phyloP scores from a whole-genome alignment of 257 asterid species.

The Gardenia jasminoides region DNA sequence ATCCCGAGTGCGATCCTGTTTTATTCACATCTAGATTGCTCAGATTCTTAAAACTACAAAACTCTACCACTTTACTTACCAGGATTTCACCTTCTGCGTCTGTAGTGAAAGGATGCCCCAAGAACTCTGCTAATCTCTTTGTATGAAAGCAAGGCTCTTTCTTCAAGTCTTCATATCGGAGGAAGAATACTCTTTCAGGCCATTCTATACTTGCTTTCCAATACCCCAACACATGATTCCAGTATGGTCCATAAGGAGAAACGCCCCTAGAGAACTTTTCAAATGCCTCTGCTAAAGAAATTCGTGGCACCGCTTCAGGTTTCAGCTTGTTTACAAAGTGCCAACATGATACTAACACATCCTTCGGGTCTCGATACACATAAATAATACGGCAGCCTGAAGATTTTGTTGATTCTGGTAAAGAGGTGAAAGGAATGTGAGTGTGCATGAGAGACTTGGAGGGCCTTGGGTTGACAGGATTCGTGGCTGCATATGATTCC shows the following conservation, averaged over 20 bases:
- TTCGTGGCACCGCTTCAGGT: constrained; percentile 14
- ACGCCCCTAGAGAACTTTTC: constrained; percentile 35
- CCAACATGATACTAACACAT: constrained; percentile 48
- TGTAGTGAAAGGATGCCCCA: constrained; percentile 17
- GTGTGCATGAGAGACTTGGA: constrained; percentile 18
- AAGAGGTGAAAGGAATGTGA: constrained; percentile 21
- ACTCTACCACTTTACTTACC: constrained; percentile 15
- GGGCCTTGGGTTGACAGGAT: constrained; percentile 25
- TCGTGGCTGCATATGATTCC: constrained; percentile 21
- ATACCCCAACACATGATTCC: constrained; percentile 51
- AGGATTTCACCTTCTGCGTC: constrained; percentile 18
- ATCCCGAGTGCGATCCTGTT: constrained; percentile 17
- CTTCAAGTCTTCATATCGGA: constrained; percentile 30
- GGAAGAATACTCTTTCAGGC: constrained; percentile 15
- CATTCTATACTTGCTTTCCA: constrained; percentile 30
- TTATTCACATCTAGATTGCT: constrained; percentile 30
- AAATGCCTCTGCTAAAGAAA: constrained; percentile 35
- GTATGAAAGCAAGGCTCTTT: constrained; percentile 18
- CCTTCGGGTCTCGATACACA: constrained; percentile 35
- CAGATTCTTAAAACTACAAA: constrained; percentile 32
- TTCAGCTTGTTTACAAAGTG: constrained; percentile 38
- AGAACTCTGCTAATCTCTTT: constrained; percentile 20
- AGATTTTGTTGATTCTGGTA: constrained; percentile 13
- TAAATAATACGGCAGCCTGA: constrained; percentile 26
- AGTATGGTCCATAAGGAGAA: constrained; percentile 42